A percentile compares a stretch with the other conserved stretches of the same genome.
phyloP scores from a whole-genome alignment of 306 rosid genomes.

The Dryas drummondii region DNA sequence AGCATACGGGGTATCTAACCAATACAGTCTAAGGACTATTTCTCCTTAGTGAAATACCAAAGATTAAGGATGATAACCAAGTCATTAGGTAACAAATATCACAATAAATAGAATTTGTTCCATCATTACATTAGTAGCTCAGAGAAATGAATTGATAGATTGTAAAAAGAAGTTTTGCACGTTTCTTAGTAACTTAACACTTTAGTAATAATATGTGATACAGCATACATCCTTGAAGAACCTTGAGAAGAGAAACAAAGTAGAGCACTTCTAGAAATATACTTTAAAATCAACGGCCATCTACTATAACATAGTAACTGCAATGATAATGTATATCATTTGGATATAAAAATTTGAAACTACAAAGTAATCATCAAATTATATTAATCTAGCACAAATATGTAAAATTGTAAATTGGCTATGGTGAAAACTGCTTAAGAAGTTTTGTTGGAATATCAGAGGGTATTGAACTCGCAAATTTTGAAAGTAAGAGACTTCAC shows the following conservation, averaged over 20 bases:
- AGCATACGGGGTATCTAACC: not conserved
- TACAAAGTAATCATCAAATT: not conserved
- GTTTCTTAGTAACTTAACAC: no score
- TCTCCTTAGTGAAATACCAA: not conserved
- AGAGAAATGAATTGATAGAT: not conserved
- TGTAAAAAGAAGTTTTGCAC: not conserved
- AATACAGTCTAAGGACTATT: not conserved
- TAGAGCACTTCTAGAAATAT: not conserved
- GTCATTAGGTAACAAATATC: slow-evolving; percentile 1
- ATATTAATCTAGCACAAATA: not conserved
- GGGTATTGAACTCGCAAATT: no score
- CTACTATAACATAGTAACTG: not conserved
- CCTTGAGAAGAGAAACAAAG: not conserved
- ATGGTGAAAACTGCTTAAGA: not conserved
- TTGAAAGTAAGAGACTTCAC: no score
- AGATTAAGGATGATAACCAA: not conserved
- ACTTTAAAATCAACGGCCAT: not conserved
- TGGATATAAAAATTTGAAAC: not conserved
- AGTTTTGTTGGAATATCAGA: no score
- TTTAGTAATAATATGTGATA: no score
- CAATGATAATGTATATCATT: not conserved
- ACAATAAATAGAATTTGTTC: not conserved
- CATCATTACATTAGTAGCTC: not conserved
- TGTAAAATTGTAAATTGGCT: not conserved
- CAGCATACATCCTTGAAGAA: not conserved